Percentiles rank a stretch among this genome's conserved stretches.
Conservation (phyloP, 441 rosid genomes). For the Geranium incanum region DNA sequence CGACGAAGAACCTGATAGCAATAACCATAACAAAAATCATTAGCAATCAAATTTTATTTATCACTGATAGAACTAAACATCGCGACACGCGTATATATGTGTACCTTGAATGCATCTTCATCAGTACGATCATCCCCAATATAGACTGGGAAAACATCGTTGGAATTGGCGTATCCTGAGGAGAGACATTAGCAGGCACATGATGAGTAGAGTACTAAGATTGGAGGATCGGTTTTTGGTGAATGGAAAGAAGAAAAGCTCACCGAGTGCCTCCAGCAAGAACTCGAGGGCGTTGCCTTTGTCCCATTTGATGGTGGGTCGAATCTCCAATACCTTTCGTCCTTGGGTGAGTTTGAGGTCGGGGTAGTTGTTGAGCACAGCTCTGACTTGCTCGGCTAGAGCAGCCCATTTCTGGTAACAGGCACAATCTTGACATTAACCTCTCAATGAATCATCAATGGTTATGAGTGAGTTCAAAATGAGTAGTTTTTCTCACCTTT, state of each 20-base stretch:
- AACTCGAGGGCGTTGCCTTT: constrained; percentile 63
- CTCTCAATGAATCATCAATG: neutral
- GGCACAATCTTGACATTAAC: neutral
- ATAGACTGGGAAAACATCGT: constrained; percentile 46
- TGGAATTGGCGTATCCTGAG: constrained; percentile 38
- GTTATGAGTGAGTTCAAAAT: neutral
- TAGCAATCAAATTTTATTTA: too few relatives aligned
- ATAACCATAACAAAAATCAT: too few relatives aligned
- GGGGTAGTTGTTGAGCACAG: constrained; percentile 49
- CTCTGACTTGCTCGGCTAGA: constrained; percentile 49
- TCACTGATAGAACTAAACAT: too few relatives aligned
- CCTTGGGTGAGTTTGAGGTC: constrained; percentile 53
- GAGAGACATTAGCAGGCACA: neutral
- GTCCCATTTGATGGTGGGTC: constrained; percentile 76
- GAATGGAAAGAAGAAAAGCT: neutral
- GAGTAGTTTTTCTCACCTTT: constrained; percentile 29
- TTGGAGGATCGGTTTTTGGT: neutral
- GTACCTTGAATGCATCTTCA: constrained; percentile 66
- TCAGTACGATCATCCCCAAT: constrained; percentile 36
- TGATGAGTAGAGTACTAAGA: neutral
- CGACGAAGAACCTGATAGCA: constrained; percentile 40
- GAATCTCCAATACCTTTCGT: constrained; percentile 67
- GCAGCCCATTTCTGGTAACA: constrained; percentile 43
- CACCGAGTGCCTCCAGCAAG: constrained; percentile 49
- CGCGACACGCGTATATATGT: neutral